phyloP scores from a whole-genome alignment of 768 basidiomycete genomes.

The Rhizopogon salebrosus region DNA sequence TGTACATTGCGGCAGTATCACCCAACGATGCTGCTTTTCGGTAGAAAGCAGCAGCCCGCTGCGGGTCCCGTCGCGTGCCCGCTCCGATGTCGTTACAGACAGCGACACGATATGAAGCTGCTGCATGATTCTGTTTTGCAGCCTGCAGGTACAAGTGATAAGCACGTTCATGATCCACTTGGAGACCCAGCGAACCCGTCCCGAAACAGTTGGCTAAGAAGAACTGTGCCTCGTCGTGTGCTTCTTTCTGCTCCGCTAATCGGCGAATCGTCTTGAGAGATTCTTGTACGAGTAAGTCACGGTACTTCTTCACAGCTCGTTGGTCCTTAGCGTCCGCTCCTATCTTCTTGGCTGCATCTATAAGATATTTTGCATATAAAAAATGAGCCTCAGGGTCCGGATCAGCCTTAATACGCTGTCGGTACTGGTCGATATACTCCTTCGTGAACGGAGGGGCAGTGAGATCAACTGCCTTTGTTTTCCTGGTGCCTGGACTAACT shows the following conservation, averaged over 20 bases:
- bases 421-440: conserved; percentile 96
- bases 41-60: conserved; percentile 91
- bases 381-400: conserved; percentile 99
- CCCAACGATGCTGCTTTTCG: conserved; percentile 94
- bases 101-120: conserved; percentile 93
- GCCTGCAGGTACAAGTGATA: conserved; percentile 97
- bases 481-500: conserved; percentile 51
- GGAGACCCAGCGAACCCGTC: conserved; percentile 91
- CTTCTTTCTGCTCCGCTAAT: conserved; percentile 86
- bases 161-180: conserved; percentile 95
- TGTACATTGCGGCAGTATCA: conserved; percentile 99
- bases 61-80: conserved; percentile 84
- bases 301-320: conserved; percentile 84
- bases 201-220: conserved; percentile 97
- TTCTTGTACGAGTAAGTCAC: conserved; percentile 82
- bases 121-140: conserved; percentile 93
- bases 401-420: conserved; percentile 93
- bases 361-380: conserved; percentile 96
- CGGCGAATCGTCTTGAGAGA: conserved; percentile 89
- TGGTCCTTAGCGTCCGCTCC: conserved; percentile 69
- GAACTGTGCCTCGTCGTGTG: conserved; percentile 96
- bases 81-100: conserved; percentile 99
- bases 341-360: conserved; percentile 95
- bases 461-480: conserved; percentile 79
- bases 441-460: conserved; percentile 86